phyloP scores from a whole-genome alignment of 2,329 filamentous ascomycete species.

The Neonectria magnoliae region DNA sequence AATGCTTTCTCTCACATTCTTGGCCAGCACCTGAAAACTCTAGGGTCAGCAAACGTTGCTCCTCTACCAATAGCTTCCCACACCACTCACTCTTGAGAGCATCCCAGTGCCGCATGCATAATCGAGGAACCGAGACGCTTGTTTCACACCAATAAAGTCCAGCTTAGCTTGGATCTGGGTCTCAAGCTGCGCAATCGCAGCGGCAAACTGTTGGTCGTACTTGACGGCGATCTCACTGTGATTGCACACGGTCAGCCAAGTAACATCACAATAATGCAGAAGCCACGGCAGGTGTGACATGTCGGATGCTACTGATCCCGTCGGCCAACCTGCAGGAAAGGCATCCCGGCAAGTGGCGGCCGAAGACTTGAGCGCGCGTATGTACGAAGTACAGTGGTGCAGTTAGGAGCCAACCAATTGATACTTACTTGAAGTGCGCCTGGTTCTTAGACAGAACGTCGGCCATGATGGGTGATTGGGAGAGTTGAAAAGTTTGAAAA shows the following conservation, averaged over 20 bases:
- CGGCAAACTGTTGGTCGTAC: slow-evolving; percentile 63
- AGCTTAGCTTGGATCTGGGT: slow-evolving; percentile 62
- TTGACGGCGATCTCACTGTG: slow-evolving; percentile 44
- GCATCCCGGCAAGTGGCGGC: slow-evolving; percentile 1
- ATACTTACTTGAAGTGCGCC: slow-evolving; percentile 55
- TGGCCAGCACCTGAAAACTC: slow-evolving; percentile 34
- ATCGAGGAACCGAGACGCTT: slow-evolving; percentile 69
- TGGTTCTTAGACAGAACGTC: slow-evolving; percentile 49
- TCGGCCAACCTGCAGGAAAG: slow-evolving; percentile 1
- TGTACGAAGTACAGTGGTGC: slow-evolving; percentile 4
- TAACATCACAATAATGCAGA: slow-evolving; percentile 11
- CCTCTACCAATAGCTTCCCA: neutral
- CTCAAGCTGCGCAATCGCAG: slow-evolving; percentile 63
- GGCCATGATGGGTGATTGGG: slow-evolving; percentile 43
- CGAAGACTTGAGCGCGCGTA: slow-evolving; percentile 16
- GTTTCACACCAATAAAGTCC: slow-evolving; percentile 67
- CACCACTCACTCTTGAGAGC: slow-evolving; percentile 66
- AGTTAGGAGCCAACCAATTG: slow-evolving; percentile 7
- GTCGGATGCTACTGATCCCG: slow-evolving; percentile 14
- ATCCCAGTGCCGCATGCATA: slow-evolving; percentile 80
- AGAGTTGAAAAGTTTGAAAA: slow-evolving; percentile 14
- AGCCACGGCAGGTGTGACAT: slow-evolving; percentile 20
- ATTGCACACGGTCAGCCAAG: slow-evolving; percentile 30
- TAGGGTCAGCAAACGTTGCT: slow-evolving; percentile 10
- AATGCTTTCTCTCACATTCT: slow-evolving; percentile 61